phyloP scores from a whole-genome alignment of 1,139 yeast genomes.

The Debaryomyces robertsiae region DNA sequence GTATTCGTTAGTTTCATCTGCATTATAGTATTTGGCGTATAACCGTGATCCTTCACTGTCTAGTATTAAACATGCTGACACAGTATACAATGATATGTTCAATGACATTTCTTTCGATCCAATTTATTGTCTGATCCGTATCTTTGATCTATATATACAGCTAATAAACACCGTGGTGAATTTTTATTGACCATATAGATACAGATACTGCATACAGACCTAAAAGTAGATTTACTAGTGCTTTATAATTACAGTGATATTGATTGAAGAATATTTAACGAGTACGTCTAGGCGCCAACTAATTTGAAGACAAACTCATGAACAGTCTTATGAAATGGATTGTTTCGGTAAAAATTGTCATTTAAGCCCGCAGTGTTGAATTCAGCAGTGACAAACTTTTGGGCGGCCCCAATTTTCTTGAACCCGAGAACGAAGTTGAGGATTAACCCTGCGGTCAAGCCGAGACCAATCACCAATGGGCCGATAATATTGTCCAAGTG shows the following conservation, averaged over 20 bases:
- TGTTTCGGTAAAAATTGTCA: constrained; percentile 34
- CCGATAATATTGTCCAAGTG: constrained; percentile 91
- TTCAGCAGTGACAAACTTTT: constrained; percentile 11
- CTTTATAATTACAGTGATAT: neutral
- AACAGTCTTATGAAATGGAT: constrained; percentile 38
- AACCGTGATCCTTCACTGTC: constrained; percentile 82
- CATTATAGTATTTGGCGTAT: constrained; percentile 82
- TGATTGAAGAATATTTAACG: neutral
- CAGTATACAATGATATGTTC: constrained; percentile 73
- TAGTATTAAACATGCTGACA: constrained; percentile 74
- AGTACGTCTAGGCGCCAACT: constrained; percentile 15
- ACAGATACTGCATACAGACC: constrained; percentile 7
- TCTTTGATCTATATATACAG: neutral
- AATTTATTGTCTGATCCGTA: constrained; percentile 2
- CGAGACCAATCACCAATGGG: constrained; percentile 76
- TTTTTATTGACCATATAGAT: constrained; percentile 6
- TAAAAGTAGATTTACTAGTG: neutral
- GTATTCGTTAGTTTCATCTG: constrained; percentile 28
- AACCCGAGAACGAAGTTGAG: constrained; percentile 76
- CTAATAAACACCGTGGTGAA: constrained; percentile 12
- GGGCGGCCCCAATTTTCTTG: constrained; percentile 27
- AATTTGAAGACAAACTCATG: constrained; percentile 34
- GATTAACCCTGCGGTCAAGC: constrained; percentile 64
- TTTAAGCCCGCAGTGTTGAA: constrained; percentile 15
- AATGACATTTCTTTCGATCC: constrained; percentile 41